A percentile compares a stretch with the other conserved stretches of the same genome.
phyloP scores from a whole-genome alignment of 2,329 filamentous ascomycete genomes.

The Botrytis aclada region DNA sequence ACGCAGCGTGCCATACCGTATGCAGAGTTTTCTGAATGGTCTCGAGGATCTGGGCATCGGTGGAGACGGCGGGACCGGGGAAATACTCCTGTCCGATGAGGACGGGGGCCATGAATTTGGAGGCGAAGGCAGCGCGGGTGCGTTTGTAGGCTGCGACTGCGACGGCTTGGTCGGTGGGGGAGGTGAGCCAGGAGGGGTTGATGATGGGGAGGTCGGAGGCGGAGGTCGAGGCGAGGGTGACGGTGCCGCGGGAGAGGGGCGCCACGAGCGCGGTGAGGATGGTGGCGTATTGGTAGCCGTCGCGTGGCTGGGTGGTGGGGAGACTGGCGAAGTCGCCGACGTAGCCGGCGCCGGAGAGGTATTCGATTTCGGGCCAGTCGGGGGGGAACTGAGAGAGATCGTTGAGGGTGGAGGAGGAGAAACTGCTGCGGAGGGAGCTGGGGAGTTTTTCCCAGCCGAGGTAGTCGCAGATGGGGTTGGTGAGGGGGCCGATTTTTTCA shows the following conservation, averaged over 20 bases:
- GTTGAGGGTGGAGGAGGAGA: not conserved
- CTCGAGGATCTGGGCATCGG: slow-evolving; percentile 27
- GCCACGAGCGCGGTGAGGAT: slow-evolving; percentile 22
- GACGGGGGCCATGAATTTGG: slow-evolving; percentile 15
- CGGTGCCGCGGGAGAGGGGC: slow-evolving; percentile 44
- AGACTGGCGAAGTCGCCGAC: not conserved
- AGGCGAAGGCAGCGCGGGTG: slow-evolving; percentile 36
- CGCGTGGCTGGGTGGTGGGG: not conserved
- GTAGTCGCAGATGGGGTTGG: slow-evolving; percentile 30
- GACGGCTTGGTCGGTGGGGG: slow-evolving; percentile 44
- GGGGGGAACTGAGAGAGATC: slow-evolving; percentile 39
- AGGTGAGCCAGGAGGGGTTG: slow-evolving; percentile 46
- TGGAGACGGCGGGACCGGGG: slow-evolving; percentile 22
- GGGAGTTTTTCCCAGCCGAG: slow-evolving; percentile 41
- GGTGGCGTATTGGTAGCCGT: slow-evolving; percentile 1
- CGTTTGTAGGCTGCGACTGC: slow-evolving; percentile 45
- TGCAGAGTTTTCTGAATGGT: slow-evolving; percentile 31
- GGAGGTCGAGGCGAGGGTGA: slow-evolving; percentile 41
- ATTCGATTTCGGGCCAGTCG: slow-evolving; percentile 28
- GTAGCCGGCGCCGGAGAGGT: slow-evolving; percentile 36
- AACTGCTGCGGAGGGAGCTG: not conserved
- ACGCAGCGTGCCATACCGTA: slow-evolving; percentile 49
- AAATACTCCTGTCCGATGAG: slow-evolving; percentile 24
- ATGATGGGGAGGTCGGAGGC: slow-evolving; percentile 40
- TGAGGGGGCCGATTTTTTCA: not conserved